phyloP scores from a whole-genome alignment of 2,329 filamentous ascomycete genomes.

The Penicillium hesseltinei region DNA sequence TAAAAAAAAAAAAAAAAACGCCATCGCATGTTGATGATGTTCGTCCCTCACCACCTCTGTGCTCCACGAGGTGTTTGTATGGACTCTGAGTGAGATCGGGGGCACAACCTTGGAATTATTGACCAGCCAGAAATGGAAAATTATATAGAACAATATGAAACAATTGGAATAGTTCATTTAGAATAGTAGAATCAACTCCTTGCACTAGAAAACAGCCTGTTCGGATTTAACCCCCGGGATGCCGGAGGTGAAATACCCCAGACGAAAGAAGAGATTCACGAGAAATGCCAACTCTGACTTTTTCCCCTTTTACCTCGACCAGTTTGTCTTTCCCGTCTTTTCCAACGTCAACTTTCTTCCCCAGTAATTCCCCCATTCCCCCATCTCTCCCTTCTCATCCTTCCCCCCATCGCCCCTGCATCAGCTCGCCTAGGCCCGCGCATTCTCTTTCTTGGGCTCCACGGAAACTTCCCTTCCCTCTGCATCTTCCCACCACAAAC shows the following conservation, averaged over 20 bases:
- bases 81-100: neutral
- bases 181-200: neutral
- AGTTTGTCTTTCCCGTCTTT: neutral
- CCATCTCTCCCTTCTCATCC: slow-evolving; percentile 1
- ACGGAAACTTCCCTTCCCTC: slow-evolving; percentile 26
- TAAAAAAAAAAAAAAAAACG: neutral
- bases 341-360: neutral
- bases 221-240: slow-evolving; percentile 6
- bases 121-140: neutral
- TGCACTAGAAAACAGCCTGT: neutral
- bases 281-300: neutral
- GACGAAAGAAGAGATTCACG: slow-evolving; percentile 3
- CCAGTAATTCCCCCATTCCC: neutral
- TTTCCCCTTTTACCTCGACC: neutral
- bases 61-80: neutral
- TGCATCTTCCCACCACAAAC: slow-evolving; percentile 29
- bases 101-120: neutral
- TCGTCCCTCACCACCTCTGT: neutral
- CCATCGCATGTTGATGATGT: neutral
- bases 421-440: slow-evolving; percentile 25
- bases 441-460: slow-evolving; percentile 29
- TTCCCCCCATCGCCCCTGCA: slow-evolving; percentile 19
- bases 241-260: slow-evolving; percentile 7
- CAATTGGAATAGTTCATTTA: no score
- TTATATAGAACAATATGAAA: neutral